Evolutionary conservation across 2,329 filamentous ascomycete species (phyloP).

Genomic region (Trichophyton equinum): DNA sequence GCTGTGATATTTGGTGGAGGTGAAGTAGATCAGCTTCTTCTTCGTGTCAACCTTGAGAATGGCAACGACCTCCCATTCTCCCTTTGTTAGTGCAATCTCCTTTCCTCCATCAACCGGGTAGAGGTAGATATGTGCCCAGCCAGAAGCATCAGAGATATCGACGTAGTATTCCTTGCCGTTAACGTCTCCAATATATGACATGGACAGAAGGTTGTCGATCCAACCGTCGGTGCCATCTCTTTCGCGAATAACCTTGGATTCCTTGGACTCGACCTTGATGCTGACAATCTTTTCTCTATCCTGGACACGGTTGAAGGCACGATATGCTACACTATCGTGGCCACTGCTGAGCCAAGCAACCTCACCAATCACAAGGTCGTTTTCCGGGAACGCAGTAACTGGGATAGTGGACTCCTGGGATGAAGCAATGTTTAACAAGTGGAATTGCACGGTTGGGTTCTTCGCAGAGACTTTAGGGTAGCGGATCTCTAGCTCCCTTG

Average conservation of each 20-base stretch:
- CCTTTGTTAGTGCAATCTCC: constrained; percentile 47
- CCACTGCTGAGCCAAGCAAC: constrained; percentile 53
- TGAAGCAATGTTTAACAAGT: constrained; percentile 43
- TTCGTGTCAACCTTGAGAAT: constrained; percentile 49
- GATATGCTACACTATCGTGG: constrained; percentile 50
- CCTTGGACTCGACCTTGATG: constrained; percentile 41
- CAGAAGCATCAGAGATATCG: constrained; percentile 53
- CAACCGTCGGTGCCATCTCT: constrained; percentile 49
- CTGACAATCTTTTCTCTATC: constrained; percentile 51
- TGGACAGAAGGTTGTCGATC: constrained; percentile 42
- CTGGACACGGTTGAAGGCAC: constrained; percentile 57
- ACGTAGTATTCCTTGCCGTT: constrained; percentile 43
- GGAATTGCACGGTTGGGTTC: constrained; percentile 53
- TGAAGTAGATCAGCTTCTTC: constrained; percentile 49
- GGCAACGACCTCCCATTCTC: constrained; percentile 52
- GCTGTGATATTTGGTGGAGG: constrained; percentile 52
- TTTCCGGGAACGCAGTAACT: constrained; percentile 45
- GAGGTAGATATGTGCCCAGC: constrained; percentile 55
- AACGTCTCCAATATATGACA: constrained; percentile 34
- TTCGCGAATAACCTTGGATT: constrained; percentile 40
- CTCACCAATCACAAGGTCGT: constrained; percentile 55
- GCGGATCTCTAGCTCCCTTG: constrained; percentile 48
- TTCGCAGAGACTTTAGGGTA: constrained; percentile 58
- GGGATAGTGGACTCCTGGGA: constrained; percentile 36
- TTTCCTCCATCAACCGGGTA: constrained; percentile 46